Evolutionary conservation across 192 early-diverging fungal genomes (phyloP).

Genomic region (Coemansia nantahalensis): DNA sequence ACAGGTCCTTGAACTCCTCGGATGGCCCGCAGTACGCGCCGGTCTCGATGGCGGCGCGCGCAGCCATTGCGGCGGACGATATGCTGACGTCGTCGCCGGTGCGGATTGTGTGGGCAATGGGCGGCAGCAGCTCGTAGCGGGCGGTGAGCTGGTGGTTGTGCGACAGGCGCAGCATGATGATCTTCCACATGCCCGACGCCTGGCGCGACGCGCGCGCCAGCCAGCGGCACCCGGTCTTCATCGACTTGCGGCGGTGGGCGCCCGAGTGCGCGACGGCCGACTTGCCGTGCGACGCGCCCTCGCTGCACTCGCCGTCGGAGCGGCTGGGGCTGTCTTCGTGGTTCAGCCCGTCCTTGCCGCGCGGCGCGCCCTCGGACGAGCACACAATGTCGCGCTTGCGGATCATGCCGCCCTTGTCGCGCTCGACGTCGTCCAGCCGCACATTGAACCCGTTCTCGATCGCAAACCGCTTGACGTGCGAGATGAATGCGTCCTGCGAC

Average conservation of each 20-base stretch:
- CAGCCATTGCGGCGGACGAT: slow-evolving; percentile 32
- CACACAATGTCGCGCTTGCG: slow-evolving; percentile 57
- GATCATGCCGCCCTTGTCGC: slow-evolving; percentile 52
- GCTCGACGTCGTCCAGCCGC: slow-evolving; percentile 53
- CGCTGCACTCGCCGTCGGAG: slow-evolving; percentile 10
- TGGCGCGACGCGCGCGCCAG: slow-evolving; percentile 53
- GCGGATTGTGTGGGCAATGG: slow-evolving; percentile 8
- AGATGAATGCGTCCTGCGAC: slow-evolving; percentile 49
- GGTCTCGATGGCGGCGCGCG: slow-evolving; percentile 25
- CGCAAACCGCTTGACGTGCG: slow-evolving; percentile 49
- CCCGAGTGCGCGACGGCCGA: slow-evolving; percentile 36
- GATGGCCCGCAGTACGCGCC: slow-evolving; percentile 36
- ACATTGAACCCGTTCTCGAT: slow-evolving; percentile 54
- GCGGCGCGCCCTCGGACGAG: slow-evolving; percentile 50
- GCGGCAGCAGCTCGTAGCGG: slow-evolving; percentile 29
- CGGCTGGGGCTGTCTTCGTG: slow-evolving; percentile 37
- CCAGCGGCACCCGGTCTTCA: slow-evolving; percentile 55
- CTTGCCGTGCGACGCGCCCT: slow-evolving; percentile 4
- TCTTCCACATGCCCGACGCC: slow-evolving; percentile 53
- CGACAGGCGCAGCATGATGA: slow-evolving; percentile 50
- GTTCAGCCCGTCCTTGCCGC: slow-evolving; percentile 41
- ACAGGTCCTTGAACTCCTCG: slow-evolving; percentile 46
- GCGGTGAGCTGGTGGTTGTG: slow-evolving; percentile 51
- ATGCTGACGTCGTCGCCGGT: slow-evolving; percentile 46
- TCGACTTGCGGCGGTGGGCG: slow-evolving; percentile 52